These are phyloP conservation scores for Colletotrichum sp. DNA, from an alignment of 2,329 filamentous ascomycete genomes.

Conservation along the genomic window DNA sequence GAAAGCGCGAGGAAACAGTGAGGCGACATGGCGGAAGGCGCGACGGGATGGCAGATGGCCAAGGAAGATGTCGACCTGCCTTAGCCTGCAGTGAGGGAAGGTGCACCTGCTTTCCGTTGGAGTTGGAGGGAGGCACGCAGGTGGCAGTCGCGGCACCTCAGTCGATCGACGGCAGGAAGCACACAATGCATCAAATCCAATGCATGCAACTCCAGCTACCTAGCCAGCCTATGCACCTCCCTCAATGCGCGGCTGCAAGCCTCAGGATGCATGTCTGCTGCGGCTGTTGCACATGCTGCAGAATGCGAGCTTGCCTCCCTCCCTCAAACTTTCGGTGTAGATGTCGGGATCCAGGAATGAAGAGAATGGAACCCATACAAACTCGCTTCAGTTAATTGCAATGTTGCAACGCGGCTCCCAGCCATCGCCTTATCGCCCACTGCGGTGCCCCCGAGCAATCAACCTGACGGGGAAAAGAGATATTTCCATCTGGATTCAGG, in stretches of 20 bases:
- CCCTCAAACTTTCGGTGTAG: not conserved
- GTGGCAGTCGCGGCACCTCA: not conserved
- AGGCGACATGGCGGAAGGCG: not conserved
- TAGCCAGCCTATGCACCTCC: not conserved
- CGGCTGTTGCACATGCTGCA: not conserved
- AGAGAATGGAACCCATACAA: not conserved
- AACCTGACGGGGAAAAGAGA: not conserved
- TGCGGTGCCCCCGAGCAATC: not conserved
- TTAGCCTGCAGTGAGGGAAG: not conserved
- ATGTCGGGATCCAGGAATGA: not conserved
- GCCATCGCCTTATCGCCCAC: constrained; percentile 5
- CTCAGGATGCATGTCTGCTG: not conserved
- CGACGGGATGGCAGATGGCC: not conserved
- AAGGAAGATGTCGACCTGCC: not conserved
- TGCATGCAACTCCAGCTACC: not conserved
- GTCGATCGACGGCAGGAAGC: not conserved
- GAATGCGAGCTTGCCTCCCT: not conserved
- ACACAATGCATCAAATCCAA: not conserved
- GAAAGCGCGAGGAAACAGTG: not conserved
- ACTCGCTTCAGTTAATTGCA: not conserved
- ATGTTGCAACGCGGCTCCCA: not conserved
- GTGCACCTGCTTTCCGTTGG: not conserved
- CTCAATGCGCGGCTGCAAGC: not conserved
- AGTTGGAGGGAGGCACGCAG: not conserved
- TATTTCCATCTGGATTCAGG: not conserved